These are phyloP conservation scores for Didymella lethalis DNA, from an alignment of 2,329 filamentous ascomycete genomes.

Conservation along the genomic window DNA sequence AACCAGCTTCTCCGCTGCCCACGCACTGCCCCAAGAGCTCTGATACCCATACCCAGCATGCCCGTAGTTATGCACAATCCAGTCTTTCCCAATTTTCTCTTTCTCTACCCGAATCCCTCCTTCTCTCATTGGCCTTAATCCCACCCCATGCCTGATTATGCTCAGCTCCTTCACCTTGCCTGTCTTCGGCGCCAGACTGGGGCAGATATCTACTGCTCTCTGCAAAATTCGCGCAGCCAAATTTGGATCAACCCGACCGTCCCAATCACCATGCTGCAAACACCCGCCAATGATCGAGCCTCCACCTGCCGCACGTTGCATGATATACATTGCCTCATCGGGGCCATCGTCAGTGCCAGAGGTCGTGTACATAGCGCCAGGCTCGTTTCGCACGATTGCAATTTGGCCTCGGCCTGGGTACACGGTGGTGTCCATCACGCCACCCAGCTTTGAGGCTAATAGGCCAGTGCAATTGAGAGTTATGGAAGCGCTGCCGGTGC, in stretches of 20 bases:
- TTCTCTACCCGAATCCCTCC: slow-evolving; percentile 79
- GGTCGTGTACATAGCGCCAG: slow-evolving; percentile 71
- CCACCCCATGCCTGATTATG: slow-evolving; percentile 82
- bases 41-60: slow-evolving; percentile 80
- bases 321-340: slow-evolving; percentile 79
- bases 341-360: slow-evolving; percentile 77
- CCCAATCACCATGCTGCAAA: slow-evolving; percentile 81
- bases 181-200: slow-evolving; percentile 65
- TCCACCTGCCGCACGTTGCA: slow-evolving; percentile 78
- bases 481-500: slow-evolving; percentile 67
- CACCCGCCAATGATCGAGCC: slow-evolving; percentile 89
- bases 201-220: slow-evolving; percentile 71
- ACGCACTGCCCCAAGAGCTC: slow-evolving; percentile 54
- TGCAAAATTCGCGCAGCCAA: slow-evolving; percentile 86
- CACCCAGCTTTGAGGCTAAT: slow-evolving; percentile 76
- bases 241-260: slow-evolving; percentile 78
- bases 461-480: slow-evolving; percentile 88
- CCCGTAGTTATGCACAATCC: slow-evolving; percentile 83
- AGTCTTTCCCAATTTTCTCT: slow-evolving; percentile 68
- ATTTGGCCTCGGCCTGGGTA: slow-evolving; percentile 83
- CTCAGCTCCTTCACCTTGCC: slow-evolving; percentile 74
- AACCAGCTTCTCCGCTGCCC: slow-evolving; percentile 53
- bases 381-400: slow-evolving; percentile 81
- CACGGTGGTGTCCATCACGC: slow-evolving; percentile 77
- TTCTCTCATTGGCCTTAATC: slow-evolving; percentile 76